Base-by-base conservation (phyloP, 2,329 filamentous ascomycete genomes). In the Arthroderma sp. region DNA sequence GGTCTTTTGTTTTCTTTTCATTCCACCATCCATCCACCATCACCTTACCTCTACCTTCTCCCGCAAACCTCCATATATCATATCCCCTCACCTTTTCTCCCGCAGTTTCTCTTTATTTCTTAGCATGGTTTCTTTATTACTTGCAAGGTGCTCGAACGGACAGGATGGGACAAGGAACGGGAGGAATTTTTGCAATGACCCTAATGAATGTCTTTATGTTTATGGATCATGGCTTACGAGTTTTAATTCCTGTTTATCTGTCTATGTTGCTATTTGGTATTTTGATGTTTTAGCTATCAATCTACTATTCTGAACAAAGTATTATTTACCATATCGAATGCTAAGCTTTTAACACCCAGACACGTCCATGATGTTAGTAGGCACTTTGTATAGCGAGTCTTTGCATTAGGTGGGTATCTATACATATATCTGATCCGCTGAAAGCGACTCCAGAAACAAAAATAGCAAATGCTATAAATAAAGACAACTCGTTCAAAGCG, bases 1-100 rank as follows among this genome's bases (percentile, higher is more conserved):
- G 60, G 61, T 62, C 57, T 60, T 63, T 59, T 63, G 3, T 59
- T n/a, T 33, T 25, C 43, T 28, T 25, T 31, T 6, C 11, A 25
- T 31, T 25, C 43, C n/a, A 8, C 25, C 15, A 25, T 28, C 41
- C 9, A 35, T n/a, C n/a, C n/a, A n/a, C n/a, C n/a, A n/a, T 33
- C 25, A 28, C 44, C 41, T 21, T 47, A 23, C 21, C n/a, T n/a
- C n/a, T n/a, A n/a, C n/a, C n/a, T n/a, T 31, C n/a, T n/a, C 25
- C 28, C 25, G 4, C 23, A 13, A 13, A 51, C n/a, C 25, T 31
- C n/a, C 9, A 25, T 6, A 4, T 47, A 19, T 61, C 41, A 44
- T 25, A 25, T 51, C 17, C 17, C 44, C 37, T 61, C 60, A 49
- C 58, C 60, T 63, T 61, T 57, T 47, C 31, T 47, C 41, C 33